Percentiles rank a stretch among this genome's conserved stretches.
phyloP scores from a whole-genome alignment of 179 eudicot species.

The Beta macrorhiza region DNA sequence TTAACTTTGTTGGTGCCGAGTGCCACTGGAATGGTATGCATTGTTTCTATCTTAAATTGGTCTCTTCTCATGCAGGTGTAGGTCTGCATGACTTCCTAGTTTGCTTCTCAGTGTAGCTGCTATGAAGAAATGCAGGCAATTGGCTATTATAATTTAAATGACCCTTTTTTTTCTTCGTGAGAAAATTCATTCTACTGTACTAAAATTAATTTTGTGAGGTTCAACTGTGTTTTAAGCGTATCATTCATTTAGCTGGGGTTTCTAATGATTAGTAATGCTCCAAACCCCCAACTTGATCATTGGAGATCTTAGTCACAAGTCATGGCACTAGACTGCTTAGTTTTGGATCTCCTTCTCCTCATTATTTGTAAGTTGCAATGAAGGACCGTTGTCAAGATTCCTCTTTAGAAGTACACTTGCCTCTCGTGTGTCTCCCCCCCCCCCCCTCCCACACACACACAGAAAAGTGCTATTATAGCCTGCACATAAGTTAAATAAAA shows the following conservation, averaged over 20 bases:
- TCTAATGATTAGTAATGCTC: neutral
- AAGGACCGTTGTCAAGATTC: neutral
- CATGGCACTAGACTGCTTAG: neutral
- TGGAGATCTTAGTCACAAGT: neutral
- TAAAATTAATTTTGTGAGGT: neutral
- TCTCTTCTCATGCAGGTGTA: conserved; percentile 1
- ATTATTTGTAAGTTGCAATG: neutral
- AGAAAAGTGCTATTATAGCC: too few species aligned
- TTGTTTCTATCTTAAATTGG: neutral
- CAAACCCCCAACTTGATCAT: neutral
- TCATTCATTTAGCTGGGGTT: neutral
- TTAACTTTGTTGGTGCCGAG: conserved; percentile 67
- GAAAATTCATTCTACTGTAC: neutral
- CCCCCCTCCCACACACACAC: too few species aligned
- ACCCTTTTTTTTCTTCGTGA: neutral
- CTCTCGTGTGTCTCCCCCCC: neutral
- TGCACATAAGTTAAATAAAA: too few species aligned
- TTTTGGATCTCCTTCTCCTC: neutral
- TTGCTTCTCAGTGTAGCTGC: neutral
- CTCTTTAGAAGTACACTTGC: neutral
- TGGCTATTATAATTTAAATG: neutral
- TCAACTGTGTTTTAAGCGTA: neutral
- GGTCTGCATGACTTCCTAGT: neutral
- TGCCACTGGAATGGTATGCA: conserved; percentile 71
- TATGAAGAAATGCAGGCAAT: too few species aligned